Evolutionary conservation across 2,329 filamentous ascomycete species (phyloP), one percentile per base, ranked within the genome.

Genomic region (Berkeleyomyces rouxiae): DNA sequence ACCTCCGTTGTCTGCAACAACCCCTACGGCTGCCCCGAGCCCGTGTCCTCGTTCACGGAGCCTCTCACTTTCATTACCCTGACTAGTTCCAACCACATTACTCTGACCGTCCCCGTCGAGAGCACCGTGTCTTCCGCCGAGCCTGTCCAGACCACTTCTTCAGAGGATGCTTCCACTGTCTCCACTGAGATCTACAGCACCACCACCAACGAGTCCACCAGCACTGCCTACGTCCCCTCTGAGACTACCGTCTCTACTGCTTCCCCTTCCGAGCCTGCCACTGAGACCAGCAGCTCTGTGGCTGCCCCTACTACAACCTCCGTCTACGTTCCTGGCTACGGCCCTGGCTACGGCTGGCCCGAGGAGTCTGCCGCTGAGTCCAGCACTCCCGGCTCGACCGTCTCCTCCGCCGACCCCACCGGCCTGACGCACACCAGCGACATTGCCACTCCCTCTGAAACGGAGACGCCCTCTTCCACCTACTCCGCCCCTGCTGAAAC

Each of bases 11-110:
- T 39, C 16, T 64, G 63, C 59, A 51, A 43, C 58, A 61, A 49
- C 51, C 58, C 63, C 9, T 64, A 64, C 42, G 63, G 63, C 63
- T 64, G 63, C 63, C 13, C n/a, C 33, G 59, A 61, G 58, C n/a
- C 59, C 39, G 10, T 61, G 7, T 46, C 59, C 37, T 55, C 47
- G 16, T 44, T 49, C 47, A 55, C 59, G 7, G 63, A 64, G 36
- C 40, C 60, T 13, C 7, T 62, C 42, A 65, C 60, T 47, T 62
- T 65, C 31, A 16, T 65, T 36, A 65, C 63, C 37, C 37, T 65
- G 46, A 65, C 60, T 33, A 53, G 60, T 40, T 62, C 55, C 11
- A 36, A n/a, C 39, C 63, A 62, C 46, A 33, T 62, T 7, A 62
- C 63, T 23, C 42, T 65, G 33, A 65, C 63, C 47, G 42, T 65